Conservation (phyloP, 352 stramenopile species). For the Phytophthora cryptogea region DNA sequence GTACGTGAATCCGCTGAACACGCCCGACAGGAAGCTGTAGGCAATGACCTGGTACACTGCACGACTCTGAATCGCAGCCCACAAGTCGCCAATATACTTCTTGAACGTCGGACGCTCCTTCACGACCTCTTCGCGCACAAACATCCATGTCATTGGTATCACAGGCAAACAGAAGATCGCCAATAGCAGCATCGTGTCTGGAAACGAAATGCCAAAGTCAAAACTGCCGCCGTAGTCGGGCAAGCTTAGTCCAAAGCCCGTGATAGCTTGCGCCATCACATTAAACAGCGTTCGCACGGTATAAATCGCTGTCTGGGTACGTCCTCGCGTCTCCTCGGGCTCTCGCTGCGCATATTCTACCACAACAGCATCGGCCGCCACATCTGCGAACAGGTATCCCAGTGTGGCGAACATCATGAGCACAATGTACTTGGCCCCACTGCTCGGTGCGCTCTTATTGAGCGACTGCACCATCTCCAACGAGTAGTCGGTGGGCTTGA, state of each 20-base stretch:
- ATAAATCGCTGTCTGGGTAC: slow-evolving; percentile 58
- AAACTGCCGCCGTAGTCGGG: slow-evolving; percentile 52
- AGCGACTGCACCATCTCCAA: slow-evolving; percentile 35
- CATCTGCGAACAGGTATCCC: slow-evolving; percentile 59
- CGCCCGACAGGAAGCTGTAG: slow-evolving; percentile 45
- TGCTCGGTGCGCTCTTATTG: slow-evolving; percentile 40
- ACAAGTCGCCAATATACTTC: slow-evolving; percentile 51
- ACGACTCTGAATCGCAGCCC: slow-evolving; percentile 44
- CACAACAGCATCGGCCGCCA: slow-evolving; percentile 56
- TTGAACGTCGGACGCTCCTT: slow-evolving; percentile 30
- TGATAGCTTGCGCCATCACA: slow-evolving; percentile 40
- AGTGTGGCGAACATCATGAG: slow-evolving; percentile 58
- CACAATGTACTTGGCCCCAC: slow-evolving; percentile 51
- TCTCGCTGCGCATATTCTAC: slow-evolving; percentile 66
- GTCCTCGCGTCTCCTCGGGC: slow-evolving; percentile 50
- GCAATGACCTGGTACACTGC: slow-evolving; percentile 63
- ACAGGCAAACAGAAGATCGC: slow-evolving; percentile 45
- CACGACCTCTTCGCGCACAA: slow-evolving; percentile 50
- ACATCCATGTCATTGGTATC: slow-evolving; percentile 55
- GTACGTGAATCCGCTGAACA: slow-evolving; percentile 54
- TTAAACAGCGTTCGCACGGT: slow-evolving; percentile 50
- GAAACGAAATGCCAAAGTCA: slow-evolving; percentile 48
- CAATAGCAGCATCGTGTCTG: slow-evolving; percentile 41
- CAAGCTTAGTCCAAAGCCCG: slow-evolving; percentile 47
- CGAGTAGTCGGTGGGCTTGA: slow-evolving; percentile 42